Evolutionary conservation across 75 land plant species (phyloP).

Genomic region (Pinus taeda): DNA sequence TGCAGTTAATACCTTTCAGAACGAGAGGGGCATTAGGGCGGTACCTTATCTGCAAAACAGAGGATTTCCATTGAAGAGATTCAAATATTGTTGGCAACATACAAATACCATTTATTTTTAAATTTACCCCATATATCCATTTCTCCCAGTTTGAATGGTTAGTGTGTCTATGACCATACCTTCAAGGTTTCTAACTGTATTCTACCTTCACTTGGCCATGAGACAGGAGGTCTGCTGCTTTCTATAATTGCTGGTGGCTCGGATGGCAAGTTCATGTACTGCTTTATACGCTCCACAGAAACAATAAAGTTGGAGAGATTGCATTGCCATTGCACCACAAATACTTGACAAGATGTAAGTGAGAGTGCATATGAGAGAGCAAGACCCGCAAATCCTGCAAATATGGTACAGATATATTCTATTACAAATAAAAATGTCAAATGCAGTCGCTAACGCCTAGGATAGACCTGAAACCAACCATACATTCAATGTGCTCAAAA

Average conservation of each 20-base stretch:
- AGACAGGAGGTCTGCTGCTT: conserved; percentile 47
- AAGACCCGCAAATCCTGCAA: conserved; percentile 60
- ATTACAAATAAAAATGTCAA: neutral
- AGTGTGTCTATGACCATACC: conserved; percentile 29
- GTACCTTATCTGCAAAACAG: conserved; percentile 71
- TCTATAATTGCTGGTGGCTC: conserved; percentile 78
- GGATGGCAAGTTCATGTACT: conserved; percentile 61
- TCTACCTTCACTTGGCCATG: conserved; percentile 78
- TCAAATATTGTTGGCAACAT: too few relatives aligned
- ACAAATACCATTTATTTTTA: neutral
- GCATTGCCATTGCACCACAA: conserved; percentile 67
- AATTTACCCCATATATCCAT: neutral
- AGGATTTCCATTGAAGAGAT: too few relatives aligned
- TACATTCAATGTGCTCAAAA: neutral
- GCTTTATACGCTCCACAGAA: conserved; percentile 87
- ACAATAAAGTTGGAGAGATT: conserved; percentile 81
- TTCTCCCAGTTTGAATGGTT: neutral
- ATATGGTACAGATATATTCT: neutral
- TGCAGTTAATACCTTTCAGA: conserved; percentile 72
- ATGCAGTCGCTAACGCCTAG: neutral
- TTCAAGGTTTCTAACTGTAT: conserved; percentile 64
- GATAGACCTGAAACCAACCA: neutral
- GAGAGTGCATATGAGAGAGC: conserved; percentile 84
- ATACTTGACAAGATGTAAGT: conserved; percentile 55
- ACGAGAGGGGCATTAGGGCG: conserved; percentile 71